Conservation (phyloP, 352 stramenopile genomes). For the Pythium monospermum region DNA sequence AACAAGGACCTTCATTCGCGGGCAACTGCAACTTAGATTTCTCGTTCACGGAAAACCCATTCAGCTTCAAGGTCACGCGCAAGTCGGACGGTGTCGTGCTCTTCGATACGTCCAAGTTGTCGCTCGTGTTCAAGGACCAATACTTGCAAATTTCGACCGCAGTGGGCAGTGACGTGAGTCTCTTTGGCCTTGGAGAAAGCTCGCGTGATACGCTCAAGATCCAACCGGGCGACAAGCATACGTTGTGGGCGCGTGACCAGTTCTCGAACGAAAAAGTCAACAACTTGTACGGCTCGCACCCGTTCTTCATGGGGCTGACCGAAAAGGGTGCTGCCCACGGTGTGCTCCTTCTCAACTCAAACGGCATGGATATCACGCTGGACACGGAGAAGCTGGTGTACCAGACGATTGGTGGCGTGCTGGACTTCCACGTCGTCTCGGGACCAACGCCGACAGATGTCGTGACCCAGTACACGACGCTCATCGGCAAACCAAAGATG, state of each 20-base stretch:
- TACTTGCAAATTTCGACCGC: constrained; percentile 49
- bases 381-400: constrained; percentile 34
- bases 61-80: constrained; percentile 33
- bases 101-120: constrained; percentile 41
- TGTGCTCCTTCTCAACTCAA: constrained; percentile 49
- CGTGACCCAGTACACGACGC: constrained; percentile 39
- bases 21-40: constrained; percentile 16
- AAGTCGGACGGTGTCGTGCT: constrained; percentile 33
- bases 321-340: constrained; percentile 33
- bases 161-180: constrained; percentile 15
- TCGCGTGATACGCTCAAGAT: constrained; percentile 28
- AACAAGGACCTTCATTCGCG: constrained; percentile 2
- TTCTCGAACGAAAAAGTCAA: constrained; percentile 27
- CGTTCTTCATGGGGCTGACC: constrained; percentile 44
- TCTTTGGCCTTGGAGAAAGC: constrained; percentile 52
- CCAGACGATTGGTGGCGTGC: constrained; percentile 40
- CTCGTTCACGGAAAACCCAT: constrained; percentile 30
- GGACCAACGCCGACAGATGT: constrained; percentile 36
- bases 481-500: constrained; percentile 47
- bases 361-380: constrained; percentile 58
- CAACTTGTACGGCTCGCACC: constrained; percentile 55
- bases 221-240: constrained; percentile 37
- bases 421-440: constrained; percentile 55
- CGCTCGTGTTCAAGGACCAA: constrained; percentile 40
- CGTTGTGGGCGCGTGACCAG: constrained; percentile 36